Evolutionary conservation across 2,329 filamentous ascomycete genomes (phyloP), one percentile per base, ranked within the genome.

Genomic region (Aspergillus oerlinghausenensis): DNA sequence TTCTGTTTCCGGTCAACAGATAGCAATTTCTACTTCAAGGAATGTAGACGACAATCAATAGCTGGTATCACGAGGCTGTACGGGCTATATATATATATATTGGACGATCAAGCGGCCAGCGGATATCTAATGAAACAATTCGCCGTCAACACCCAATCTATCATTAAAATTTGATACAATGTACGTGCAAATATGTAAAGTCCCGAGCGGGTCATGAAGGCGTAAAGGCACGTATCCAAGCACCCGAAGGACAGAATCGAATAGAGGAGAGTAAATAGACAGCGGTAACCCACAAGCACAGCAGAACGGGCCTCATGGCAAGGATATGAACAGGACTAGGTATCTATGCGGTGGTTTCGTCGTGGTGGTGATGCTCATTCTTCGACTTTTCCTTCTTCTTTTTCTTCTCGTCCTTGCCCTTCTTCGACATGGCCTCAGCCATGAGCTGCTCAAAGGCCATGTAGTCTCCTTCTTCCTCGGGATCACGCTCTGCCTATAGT

Each of bases 361-460:
- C 58, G 4, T 55, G 50, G 35, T 63, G 55, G 10, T 64, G 43
- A 47, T 69, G 65, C 32, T 62, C 61, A 42, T 68, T 63, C 67
- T 76, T 78, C 38, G 73, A 66, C 59, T 79, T 84, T 80, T 78
- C 86, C 57, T 80, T 75, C 60, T 81, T 55, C 71, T 91, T 88
- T 55, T 89, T 85, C 68, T 93, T 88, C 73, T 91, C 87, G 69
- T 87, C 83, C 69, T 84, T 82, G 63, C 94, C 91, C 77, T 97
- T 96, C 83, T 97, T 97, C 54, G 92, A 88, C 56, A 92, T 92
- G 4, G 93, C 93, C 73, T 99, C 94, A 51, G 94, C 92, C 75
- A 99, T 96, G 55, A 99, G 86, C 75, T 97, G 92, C 74, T 99
- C 94, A 66, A 99, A 99, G 17, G 93, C 92, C 85, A 99, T 95